Conservation (phyloP, 139 green algal species). For the Chlamydomonas sp. region DNA sequence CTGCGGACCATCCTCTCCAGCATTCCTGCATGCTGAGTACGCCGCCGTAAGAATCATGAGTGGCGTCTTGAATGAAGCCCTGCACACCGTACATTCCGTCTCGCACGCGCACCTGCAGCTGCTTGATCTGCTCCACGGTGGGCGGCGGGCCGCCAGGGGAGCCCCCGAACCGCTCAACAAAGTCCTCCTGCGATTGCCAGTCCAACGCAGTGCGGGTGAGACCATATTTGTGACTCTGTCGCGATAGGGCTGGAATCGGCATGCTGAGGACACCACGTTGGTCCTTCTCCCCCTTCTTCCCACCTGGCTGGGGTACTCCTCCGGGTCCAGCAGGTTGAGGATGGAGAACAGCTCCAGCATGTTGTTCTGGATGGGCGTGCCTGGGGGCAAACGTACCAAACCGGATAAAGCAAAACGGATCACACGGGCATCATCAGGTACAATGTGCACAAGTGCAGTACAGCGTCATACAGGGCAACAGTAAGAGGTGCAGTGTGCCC, state of each 20-base stretch:
- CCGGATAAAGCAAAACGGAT: no score
- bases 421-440: no score
- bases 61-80: no score
- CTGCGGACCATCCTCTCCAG: no score
- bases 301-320: conserved; percentile 30
- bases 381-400: conserved; percentile 43
- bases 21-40: no score
- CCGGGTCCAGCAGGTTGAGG: conserved; percentile 83
- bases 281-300: neutral
- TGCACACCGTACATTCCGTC: neutral
- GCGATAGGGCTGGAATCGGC: neutral
- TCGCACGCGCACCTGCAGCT: conserved; percentile 61
- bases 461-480: no score
- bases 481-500: no score
- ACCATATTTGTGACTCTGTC: no score
- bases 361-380: conserved; percentile 97
- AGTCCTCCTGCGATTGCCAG: conserved; percentile 20
- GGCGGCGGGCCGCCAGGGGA: conserved; percentile 37
- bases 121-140: conserved; percentile 73
- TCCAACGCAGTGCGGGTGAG: neutral
- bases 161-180: conserved; percentile 42
- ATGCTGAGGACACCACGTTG: neutral
- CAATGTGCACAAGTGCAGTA: no score
- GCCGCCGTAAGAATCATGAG: no score
- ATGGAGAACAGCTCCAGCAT: conserved; percentile 88